Evolutionary conservation across 345 rosid species (phyloP), one percentile per base, ranked within the genome.

Genomic region (Geranium brycei): DNA sequence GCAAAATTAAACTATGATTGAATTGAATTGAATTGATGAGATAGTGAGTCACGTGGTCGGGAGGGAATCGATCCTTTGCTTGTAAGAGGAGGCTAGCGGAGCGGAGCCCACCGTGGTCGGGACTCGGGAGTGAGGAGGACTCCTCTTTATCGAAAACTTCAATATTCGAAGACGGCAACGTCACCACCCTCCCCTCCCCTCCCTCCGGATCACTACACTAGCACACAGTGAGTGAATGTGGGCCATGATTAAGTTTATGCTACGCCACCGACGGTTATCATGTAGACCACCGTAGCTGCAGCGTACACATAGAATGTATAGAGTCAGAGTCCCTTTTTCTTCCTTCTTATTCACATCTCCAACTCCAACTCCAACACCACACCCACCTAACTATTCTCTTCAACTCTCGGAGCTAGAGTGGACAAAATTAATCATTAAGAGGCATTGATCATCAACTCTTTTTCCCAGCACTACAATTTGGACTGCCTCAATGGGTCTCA

Each of bases 1-100:
- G 2, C 28, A n/a, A n/a, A n/a, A n/a, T n/a, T n/a, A 23, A 23
- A 23, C 28, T 23, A 23, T 23, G 2, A 23, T 23, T 23, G 28
- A 23, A 23, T 23, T 23, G 28, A 23, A 0, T 23, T 23, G 41
- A 0, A 35, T 7, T 4, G 5, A 7, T 4, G 41, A 7, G 41
- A 35, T 35, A 72, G 41, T 4, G 41, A 35, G 41, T 35, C 41
- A 35, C 41, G 41, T 35, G 41, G 10, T 7, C 41, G 58, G 57
- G 63, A 55, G 65, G 79, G 92, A 84, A 87, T 87, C 77, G 75
- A 87, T 91, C 79, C 97, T 77, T 91, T 87, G 93, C 95, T 86
- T 87, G 95, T 32, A 71, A 62, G 71, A 65, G 77, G 97, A 72
- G 87, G 60, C 60, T 61, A 35, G 41, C 28, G 28, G 85, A 84